A percentile compares a stretch with the other conserved stretches of the same genome.
Evolutionary conservation across 768 basidiomycete genomes (phyloP).

Genomic region (Ramaria rubella): DNA sequence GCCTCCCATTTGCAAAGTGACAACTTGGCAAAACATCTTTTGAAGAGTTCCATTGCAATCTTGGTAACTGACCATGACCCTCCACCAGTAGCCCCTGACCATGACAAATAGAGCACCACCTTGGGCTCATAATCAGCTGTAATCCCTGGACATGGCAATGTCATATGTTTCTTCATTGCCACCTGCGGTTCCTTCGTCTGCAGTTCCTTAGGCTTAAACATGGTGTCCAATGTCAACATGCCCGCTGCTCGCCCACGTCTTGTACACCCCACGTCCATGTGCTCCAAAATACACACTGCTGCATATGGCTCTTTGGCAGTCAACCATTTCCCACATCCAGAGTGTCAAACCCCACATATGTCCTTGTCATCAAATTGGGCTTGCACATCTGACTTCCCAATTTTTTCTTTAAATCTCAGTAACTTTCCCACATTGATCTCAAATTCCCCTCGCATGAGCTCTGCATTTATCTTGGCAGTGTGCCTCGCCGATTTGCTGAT

Average conservation of each 20-base stretch:
- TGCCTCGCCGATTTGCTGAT: not conserved
- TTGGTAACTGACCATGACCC: slow-evolving; percentile 11
- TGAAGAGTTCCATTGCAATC: slow-evolving; percentile 14
- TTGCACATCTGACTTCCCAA: not conserved
- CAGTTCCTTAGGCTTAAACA: not conserved
- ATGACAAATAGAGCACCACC: slow-evolving; percentile 13
- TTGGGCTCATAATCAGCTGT: slow-evolving; percentile 2
- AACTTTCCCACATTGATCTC: not conserved
- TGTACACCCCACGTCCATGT: slow-evolving; percentile 6
- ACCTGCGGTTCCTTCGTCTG: not conserved
- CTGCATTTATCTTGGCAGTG: not conserved
- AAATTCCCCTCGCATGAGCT: not conserved
- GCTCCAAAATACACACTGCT: slow-evolving; percentile 11
- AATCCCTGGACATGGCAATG: slow-evolving; percentile 15
- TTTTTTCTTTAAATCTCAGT: slow-evolving; percentile 8
- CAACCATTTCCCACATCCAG: slow-evolving; percentile 11
- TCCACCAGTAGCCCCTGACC: slow-evolving; percentile 14
- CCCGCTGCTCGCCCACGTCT: not conserved
- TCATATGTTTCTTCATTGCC: not conserved
- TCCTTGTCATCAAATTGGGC: not conserved
- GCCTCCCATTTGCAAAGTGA: too few species aligned
- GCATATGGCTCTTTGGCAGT: slow-evolving; percentile 14
- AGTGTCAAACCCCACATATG: slow-evolving; percentile 12
- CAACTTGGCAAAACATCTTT: too few species aligned
- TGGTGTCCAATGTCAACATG: not conserved